Base-by-base conservation (phyloP, 805 yeast species). In the Candida quercuum region DNA sequence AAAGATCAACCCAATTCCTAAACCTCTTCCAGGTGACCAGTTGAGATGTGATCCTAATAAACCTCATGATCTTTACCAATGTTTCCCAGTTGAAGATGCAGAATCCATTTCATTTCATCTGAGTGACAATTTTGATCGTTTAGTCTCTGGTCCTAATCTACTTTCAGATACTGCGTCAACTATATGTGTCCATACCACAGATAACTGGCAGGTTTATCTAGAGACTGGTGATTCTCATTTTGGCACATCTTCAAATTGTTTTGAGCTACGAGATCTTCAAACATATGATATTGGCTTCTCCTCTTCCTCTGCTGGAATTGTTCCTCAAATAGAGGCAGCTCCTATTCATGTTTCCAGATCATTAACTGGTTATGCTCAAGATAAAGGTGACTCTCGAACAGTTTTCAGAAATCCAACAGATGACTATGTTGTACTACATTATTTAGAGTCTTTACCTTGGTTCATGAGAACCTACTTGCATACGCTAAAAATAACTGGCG, bases 361-460 rank as follows among this genome's bases (percentile, higher is more conserved):
- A 0, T 70, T 91, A 37, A 86, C 96, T 0, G 97, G 98, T 1
- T 82, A 81, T 53, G 88, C 96, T 2, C 95, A 85, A 56, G 96
- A 87, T 52, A 71, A 76, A 42, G 98, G 98, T 40, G 96, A 96
- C 0, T 68, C 91, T 43, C 78, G 96, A 54, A 74, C 84, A 0
- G 84, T 79, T 10, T 72, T 91, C 50, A 64, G 64, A n/a, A 93
- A 91, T 55, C 85, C 87, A 1, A 62, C 77, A 1, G 47, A 62
- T 6, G 58, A 62, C 5, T 60, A 73, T 1, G 69, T 78, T 3
- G 58, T 60, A 2, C 66, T 89, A 32, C 60, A 77, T 1, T 84
- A 85, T 49, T 81, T 78, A 48, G 97, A 93, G 57, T 71, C 87
- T 0, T 65, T 88, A 21, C 99, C 99, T 0, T 93, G 98, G 98